Evolutionary conservation across 75 land plant species (phyloP), one percentile per base, ranked within the genome.

Genomic region (Gnetum montanum): DNA sequence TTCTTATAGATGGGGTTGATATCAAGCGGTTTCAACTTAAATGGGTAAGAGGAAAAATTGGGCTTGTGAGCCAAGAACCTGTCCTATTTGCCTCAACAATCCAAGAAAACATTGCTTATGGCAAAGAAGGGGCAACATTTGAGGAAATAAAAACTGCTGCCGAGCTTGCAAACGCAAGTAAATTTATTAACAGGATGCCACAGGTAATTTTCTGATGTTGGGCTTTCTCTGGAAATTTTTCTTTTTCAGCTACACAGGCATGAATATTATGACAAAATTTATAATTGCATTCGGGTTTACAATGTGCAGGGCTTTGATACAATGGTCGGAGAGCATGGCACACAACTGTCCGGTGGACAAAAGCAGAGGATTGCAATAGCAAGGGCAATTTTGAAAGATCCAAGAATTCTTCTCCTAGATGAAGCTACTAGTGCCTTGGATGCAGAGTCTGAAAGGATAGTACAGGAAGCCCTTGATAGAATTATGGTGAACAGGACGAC

Each of bases 361-460:
- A 87, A 87, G 54, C 92, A 87, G 60, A 76, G 92, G 47, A 67
- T 87, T 46, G 92, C 92, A 30, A 88, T 88, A 38, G 81, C 93
- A 26, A 64, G 88, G 25, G 88, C 88, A 16, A 84, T 88, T 26
- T 47, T 87, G 41, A 88, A 80, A 68, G 74, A 88, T 49, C 93
- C 93, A 0, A 58, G 51, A 38, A 83, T 87, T 18, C 70, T 87
- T 8, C 81, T 87, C 19, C 76, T 87, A 13, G 92, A 87, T 66
- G 92, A 87, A 65, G 92, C 92, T 10, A 87, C 88, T 40, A 87
- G 92, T 61, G 88, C 92, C 1, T 57, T 87, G 46, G 92, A 87
- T 77, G 70, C 76, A 1, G 84, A 73, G 64, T 87, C 84, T 4
- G 88, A 88, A 57, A 67, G 66, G 16, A 40, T 80, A 7, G 88